Conservation (phyloP, 768 basidiomycete species). For the Porphyrellus cyaneotinctus region DNA sequence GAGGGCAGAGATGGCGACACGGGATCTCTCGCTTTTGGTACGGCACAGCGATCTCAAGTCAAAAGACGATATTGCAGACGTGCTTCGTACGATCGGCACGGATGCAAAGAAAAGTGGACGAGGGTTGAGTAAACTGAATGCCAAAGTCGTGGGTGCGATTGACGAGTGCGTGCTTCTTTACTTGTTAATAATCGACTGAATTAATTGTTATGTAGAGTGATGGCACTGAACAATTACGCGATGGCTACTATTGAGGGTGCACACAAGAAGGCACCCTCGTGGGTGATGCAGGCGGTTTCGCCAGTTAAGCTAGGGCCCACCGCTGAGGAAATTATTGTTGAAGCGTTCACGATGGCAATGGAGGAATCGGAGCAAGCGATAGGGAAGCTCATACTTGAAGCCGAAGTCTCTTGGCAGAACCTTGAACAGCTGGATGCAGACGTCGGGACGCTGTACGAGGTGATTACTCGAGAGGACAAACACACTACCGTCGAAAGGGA, state of each 20-base stretch:
- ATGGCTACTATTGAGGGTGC: conserved; percentile 49
- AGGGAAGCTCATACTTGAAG: conserved; percentile 60
- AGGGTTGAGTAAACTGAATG: conserved; percentile 56
- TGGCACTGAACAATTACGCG: conserved; percentile 73
- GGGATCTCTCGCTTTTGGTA: conserved; percentile 61
- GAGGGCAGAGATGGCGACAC: conserved; percentile 73
- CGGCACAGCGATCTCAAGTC: conserved; percentile 58
- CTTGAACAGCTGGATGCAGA: conserved; percentile 62
- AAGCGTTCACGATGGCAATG: conserved; percentile 63
- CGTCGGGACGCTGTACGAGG: conserved; percentile 52
- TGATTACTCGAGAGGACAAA: conserved; percentile 55
- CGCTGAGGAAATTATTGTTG: conserved; percentile 43
- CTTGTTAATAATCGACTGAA: background rate
- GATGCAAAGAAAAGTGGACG: conserved; percentile 60
- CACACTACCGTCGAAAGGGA: conserved; percentile 42
- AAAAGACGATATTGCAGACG: conserved; percentile 51
- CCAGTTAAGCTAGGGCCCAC: conserved; percentile 36
- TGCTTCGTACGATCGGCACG: conserved; percentile 49
- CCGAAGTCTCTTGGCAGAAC: conserved; percentile 50
- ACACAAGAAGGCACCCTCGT: conserved; percentile 24
- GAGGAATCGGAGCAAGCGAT: conserved; percentile 49
- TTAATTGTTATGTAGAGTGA: conserved; percentile 44
- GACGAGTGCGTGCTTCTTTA: conserved; percentile 51
- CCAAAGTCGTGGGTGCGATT: conserved; percentile 69
- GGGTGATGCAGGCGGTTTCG: conserved; percentile 34